These are phyloP conservation scores for Aspergillus cristatus DNA, from an alignment of 495 filamentous ascomycete genomes.

Conservation along the genomic window DNA sequence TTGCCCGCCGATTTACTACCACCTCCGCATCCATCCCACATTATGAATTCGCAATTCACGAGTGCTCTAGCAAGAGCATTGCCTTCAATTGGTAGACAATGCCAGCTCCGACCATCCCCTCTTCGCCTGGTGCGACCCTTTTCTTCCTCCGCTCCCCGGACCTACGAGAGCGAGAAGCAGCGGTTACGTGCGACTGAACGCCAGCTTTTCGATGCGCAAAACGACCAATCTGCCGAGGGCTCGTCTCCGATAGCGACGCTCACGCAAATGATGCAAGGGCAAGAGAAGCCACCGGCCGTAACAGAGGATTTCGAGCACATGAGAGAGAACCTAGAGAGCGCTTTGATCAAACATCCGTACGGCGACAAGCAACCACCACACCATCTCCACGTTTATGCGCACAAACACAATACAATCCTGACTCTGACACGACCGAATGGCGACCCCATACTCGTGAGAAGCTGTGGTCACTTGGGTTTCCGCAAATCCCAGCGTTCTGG, in stretches of 20 bases:
- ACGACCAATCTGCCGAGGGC: slow-evolving; percentile 6
- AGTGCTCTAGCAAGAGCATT: slow-evolving; percentile 24
- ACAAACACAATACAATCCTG: slow-evolving; percentile 90
- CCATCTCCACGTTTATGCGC: slow-evolving; percentile 77
- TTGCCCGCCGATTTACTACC: neutral
- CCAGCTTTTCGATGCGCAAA: slow-evolving; percentile 21
- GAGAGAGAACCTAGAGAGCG: slow-evolving; percentile 28
- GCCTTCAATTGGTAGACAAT: slow-evolving; percentile 27
- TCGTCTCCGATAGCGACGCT: slow-evolving; percentile 24
- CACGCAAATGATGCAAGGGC: slow-evolving; percentile 24
- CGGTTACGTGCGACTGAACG: slow-evolving; percentile 19
- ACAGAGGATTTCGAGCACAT: slow-evolving; percentile 22
- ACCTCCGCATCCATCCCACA: neutral
- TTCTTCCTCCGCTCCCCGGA: slow-evolving; percentile 18
- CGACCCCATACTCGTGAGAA: slow-evolving; percentile 62
- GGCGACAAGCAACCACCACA: slow-evolving; percentile 45
- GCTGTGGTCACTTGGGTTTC: slow-evolving; percentile 79
- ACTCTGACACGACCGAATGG: slow-evolving; percentile 77
- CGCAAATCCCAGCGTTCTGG: slow-evolving; percentile 63
- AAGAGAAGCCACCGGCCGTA: slow-evolving; percentile 8
- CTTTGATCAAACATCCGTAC: slow-evolving; percentile 30
- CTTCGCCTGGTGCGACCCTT: slow-evolving; percentile 18
- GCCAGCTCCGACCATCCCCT: slow-evolving; percentile 10
- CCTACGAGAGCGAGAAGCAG: slow-evolving; percentile 9
- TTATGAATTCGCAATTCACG: slow-evolving; percentile 32